Evolutionary conservation across 257 asterid species (phyloP).

Genomic region (Paraleonurus japonicus): DNA sequence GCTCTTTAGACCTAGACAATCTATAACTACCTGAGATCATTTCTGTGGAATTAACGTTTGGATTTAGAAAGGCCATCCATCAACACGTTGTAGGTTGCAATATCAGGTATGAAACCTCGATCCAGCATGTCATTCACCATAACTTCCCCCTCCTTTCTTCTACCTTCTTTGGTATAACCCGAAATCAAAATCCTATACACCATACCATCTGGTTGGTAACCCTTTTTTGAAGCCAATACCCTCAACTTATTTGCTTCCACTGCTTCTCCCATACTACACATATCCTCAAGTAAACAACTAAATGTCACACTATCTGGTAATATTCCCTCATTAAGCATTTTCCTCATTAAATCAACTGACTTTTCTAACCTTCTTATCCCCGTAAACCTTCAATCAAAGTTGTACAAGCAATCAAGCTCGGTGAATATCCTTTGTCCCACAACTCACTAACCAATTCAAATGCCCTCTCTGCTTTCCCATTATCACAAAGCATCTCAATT

Average conservation of each 20-base stretch:
- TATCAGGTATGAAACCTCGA: constrained; percentile 69
- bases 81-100: constrained; percentile 71
- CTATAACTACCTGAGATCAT: neutral
- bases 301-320: constrained; percentile 79
- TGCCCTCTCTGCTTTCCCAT: constrained; percentile 43
- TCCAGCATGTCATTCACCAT: constrained; percentile 92
- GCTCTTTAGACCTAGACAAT: neutral
- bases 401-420: constrained; percentile 71
- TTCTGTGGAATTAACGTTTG: constrained; percentile 20
- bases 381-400: constrained; percentile 70
- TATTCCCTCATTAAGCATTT: constrained; percentile 57
- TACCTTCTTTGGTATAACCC: constrained; percentile 64
- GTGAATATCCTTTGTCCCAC: constrained; percentile 56
- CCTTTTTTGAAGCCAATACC: constrained; percentile 65
- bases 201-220: constrained; percentile 69
- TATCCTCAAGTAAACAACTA: constrained; percentile 62
- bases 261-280: constrained; percentile 58
- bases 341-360: constrained; percentile 46
- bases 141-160: constrained; percentile 69
- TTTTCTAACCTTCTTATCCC: constrained; percentile 34
- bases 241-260: constrained; percentile 78
- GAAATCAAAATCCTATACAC: constrained; percentile 65
- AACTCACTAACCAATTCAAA: constrained; percentile 59
- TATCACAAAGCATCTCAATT: constrained; percentile 61
- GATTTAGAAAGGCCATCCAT: constrained; percentile 55